phyloP scores from a whole-genome alignment of 805 yeast genomes.

The Metschnikowia hibisci region DNA sequence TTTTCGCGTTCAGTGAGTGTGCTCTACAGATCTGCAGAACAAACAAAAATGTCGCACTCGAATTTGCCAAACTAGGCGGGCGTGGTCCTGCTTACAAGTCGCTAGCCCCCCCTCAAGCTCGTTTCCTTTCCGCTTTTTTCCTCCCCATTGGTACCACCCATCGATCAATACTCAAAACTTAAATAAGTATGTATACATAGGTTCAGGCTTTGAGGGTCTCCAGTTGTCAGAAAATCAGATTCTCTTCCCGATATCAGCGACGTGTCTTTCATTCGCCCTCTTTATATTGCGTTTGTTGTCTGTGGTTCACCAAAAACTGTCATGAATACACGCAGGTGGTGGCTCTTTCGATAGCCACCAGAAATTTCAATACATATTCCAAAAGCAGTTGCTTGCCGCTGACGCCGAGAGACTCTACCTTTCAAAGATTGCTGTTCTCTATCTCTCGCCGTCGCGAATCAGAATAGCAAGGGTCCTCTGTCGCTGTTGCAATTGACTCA shows the following conservation, averaged over 20 bases:
- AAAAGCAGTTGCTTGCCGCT: too few relatives aligned
- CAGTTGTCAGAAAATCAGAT: background rate
- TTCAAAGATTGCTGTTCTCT: too few relatives aligned
- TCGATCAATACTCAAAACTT: conserved; percentile 5
- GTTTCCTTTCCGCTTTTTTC: conserved; percentile 5
- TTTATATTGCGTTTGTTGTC: too few relatives aligned
- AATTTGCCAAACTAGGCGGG: conserved; percentile 6
- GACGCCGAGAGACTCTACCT: too few relatives aligned
- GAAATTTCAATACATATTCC: too few relatives aligned
- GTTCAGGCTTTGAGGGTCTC: background rate
- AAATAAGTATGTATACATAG: conserved; percentile 6
- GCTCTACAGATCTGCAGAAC: conserved; percentile 3
- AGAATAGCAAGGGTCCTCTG: too few relatives aligned
- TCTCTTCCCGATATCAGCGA: background rate
- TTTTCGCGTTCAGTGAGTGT: conserved; percentile 3
- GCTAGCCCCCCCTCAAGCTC: conserved; percentile 4
- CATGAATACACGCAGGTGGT: too few relatives aligned
- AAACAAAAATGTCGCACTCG: conserved; percentile 6
- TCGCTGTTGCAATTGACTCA: too few relatives aligned
- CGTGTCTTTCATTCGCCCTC: too few relatives aligned
- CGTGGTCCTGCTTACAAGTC: conserved; percentile 1
- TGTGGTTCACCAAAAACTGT: too few relatives aligned
- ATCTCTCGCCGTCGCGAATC: too few relatives aligned
- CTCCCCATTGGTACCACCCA: conserved; percentile 6
- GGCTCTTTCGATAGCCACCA: too few relatives aligned